These are phyloP conservation scores for Coelastrella sp. DNA, from an alignment of 139 green algal genomes.

Conservation along the genomic window DNA sequence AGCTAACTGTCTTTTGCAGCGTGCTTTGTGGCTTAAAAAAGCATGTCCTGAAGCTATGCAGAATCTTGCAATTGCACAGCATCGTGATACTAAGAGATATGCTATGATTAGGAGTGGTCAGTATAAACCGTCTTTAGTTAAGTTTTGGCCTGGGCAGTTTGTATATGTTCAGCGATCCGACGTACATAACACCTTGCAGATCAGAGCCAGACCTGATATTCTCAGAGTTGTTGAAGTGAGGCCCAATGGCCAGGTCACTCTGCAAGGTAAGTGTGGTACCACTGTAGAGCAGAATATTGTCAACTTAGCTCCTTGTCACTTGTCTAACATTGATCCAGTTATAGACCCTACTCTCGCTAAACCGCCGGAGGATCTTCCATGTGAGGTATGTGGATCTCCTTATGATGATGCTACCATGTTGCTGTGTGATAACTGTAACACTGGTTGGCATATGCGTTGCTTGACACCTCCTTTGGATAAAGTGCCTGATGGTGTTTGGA, in stretches of 20 bases:
- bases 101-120: not conserved
- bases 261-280: conserved; percentile 15
- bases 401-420: conserved; percentile 41
- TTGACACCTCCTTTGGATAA: conserved; percentile 24
- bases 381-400: conserved; percentile 35
- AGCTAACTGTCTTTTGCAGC: not conserved
- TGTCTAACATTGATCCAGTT: conserved; percentile 31
- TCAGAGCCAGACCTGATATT: not conserved
- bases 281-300: not conserved
- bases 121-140: not conserved
- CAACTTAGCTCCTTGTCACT: conserved; percentile 8
- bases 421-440: conserved; percentile 55
- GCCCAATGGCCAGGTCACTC: not conserved
- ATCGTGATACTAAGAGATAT: conserved; percentile 33
- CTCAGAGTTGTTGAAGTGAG: conserved; percentile 30
- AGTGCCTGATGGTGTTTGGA: conserved; percentile 51
- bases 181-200: conserved; percentile 13
- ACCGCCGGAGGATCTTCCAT: not conserved
- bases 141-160: conserved; percentile 43
- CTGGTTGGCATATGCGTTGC: conserved; percentile 51
- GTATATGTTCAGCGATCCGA: conserved; percentile 23
- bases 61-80: conserved; percentile 54
- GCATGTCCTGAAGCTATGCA: not conserved
- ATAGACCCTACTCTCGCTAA: conserved; percentile 8
- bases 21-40: conserved; percentile 2